phyloP scores from a whole-genome alignment of 768 basidiomycete species.

The Termitomyces sp. region DNA sequence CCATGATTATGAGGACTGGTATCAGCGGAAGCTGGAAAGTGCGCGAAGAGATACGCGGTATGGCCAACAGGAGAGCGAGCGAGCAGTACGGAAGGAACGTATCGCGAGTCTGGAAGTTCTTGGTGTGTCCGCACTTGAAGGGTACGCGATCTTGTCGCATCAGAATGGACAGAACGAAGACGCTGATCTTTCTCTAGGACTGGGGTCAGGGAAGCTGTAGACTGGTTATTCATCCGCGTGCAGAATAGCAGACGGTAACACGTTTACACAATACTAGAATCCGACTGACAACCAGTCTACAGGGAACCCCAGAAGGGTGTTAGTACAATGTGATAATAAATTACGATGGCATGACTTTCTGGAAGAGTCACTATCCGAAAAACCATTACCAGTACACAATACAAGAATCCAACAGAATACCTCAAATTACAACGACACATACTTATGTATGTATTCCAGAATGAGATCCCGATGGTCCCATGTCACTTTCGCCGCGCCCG shows the following conservation, averaged over 20 bases:
- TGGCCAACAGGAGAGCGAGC: constrained; percentile 42
- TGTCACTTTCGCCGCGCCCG: constrained; percentile 20
- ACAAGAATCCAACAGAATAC: neutral
- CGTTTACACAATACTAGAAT: neutral
- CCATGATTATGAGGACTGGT: constrained; percentile 86
- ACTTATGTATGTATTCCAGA: constrained; percentile 10
- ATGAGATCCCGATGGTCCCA: constrained; percentile 25
- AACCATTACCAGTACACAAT: neutral
- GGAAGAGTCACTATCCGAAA: neutral
- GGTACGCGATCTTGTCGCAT: constrained; percentile 45
- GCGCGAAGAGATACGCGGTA: constrained; percentile 51
- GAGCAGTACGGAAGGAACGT: constrained; percentile 43
- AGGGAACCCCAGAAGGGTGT: constrained; percentile 24
- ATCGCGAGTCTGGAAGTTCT: constrained; percentile 83
- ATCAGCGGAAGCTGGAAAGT: constrained; percentile 70
- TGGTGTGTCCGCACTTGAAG: constrained; percentile 88
- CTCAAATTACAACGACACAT: constrained; percentile 5
- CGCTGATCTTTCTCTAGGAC: constrained; percentile 46
- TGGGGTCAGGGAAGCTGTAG: constrained; percentile 84
- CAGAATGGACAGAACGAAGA: neutral
- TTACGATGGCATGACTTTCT: neutral
- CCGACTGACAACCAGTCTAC: neutral
- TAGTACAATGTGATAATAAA: constrained; percentile 5
- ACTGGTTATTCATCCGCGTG: constrained; percentile 93
- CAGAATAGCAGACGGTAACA: constrained; percentile 78